These are phyloP conservation scores for Actinidia arguta DNA, from an alignment of 179 eudicot species.

Conservation along the genomic window DNA sequence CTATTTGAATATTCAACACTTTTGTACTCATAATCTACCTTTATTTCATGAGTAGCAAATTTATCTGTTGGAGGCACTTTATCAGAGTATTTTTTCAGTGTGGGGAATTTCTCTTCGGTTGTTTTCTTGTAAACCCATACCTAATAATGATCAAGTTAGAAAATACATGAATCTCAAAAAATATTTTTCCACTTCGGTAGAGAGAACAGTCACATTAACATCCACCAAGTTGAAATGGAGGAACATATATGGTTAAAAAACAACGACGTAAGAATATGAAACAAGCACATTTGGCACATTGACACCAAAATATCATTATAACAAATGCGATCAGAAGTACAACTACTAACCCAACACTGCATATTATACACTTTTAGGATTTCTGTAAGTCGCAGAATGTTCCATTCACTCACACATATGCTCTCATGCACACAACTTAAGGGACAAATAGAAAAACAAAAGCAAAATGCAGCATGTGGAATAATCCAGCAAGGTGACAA, in stretches of 20 bases:
- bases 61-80: conserved; percentile 96
- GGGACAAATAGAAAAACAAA: background rate
- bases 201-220: background rate
- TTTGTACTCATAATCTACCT: conserved; percentile 87
- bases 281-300: background rate
- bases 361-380: background rate
- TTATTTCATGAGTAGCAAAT: conserved; percentile 94
- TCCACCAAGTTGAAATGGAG: background rate
- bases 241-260: background rate
- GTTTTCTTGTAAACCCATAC: conserved; percentile 99
- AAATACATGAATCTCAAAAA: background rate
- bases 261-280: background rate
- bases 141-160: conserved; percentile 35
- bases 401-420: background rate
- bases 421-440: background rate
- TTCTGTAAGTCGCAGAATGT: background rate
- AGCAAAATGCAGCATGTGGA: conserved; percentile 1
- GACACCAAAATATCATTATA: background rate
- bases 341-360: background rate
- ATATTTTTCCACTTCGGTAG: background rate
- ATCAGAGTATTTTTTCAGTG: conserved; percentile 94
- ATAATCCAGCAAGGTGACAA: conserved; percentile 4
- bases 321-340: background rate
- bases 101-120: conserved; percentile 89
- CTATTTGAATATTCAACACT: conserved; percentile 65